These are phyloP conservation scores for Phytophthora cryptogea DNA, from an alignment of 352 stramenopile genomes.

Conservation along the genomic window DNA sequence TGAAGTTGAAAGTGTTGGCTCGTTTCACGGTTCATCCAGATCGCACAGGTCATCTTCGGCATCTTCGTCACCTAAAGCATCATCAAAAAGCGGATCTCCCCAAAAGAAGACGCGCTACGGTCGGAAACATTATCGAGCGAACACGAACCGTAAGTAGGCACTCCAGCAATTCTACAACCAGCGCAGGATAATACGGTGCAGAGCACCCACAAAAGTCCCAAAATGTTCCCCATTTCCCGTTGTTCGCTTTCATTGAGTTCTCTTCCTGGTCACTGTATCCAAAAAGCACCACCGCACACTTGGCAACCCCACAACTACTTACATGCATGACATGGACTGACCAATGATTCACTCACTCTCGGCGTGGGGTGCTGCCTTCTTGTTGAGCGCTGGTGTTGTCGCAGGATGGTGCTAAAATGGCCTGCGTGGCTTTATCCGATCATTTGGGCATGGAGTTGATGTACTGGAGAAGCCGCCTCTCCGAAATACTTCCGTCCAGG, in stretches of 20 bases:
- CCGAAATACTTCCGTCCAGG: conserved; percentile 82
- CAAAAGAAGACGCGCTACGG: conserved; percentile 70
- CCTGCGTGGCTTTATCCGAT: conserved; percentile 19
- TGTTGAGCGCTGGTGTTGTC: conserved; percentile 12
- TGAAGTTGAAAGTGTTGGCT: conserved; percentile 25
- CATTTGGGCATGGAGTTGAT: conserved; percentile 76
- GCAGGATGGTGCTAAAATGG: conserved; percentile 22
- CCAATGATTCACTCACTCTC: conserved; percentile 73
- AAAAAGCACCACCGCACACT: conserved; percentile 33
- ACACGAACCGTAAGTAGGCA: conserved; percentile 60
- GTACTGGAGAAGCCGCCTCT: conserved; percentile 79
- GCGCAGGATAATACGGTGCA: conserved; percentile 11
- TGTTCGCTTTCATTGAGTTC: conserved; percentile 32
- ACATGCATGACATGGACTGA: conserved; percentile 62
- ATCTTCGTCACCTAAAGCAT: conserved; percentile 38
- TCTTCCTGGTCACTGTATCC: conserved; percentile 26
- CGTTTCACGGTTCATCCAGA: conserved; percentile 25
- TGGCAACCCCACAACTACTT: conserved; percentile 36
- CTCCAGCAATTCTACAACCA: conserved; percentile 1
- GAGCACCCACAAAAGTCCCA: conserved; percentile 19
- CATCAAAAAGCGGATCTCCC: conserved; percentile 36
- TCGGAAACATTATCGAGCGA: conserved; percentile 77
- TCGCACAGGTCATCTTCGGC: conserved; percentile 41
- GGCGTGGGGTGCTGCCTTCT: conserved; percentile 58
- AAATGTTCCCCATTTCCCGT: conserved; percentile 21